Percentiles rank a stretch among this genome's conserved stretches.
These are phyloP conservation scores for Actinomortierella ambigua DNA, from an alignment of 371 early-diverging fungal genomes.

Conservation along the genomic window DNA sequence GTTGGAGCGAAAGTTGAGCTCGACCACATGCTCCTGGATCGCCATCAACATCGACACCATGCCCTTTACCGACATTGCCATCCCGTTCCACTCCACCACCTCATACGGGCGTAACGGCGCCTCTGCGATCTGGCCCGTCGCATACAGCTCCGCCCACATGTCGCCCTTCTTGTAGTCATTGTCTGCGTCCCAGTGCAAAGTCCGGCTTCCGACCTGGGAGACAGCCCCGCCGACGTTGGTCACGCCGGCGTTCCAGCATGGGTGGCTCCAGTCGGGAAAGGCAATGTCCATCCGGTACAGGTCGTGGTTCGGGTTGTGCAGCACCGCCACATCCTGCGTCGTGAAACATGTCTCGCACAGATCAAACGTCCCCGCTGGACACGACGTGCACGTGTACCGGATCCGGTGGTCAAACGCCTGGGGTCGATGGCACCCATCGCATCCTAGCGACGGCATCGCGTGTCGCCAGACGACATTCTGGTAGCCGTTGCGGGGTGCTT, in stretches of 20 bases:
- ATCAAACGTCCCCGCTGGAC: conserved; percentile 1
- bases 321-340: neutral
- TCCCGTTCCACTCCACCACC: conserved; percentile 1
- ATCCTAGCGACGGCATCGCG: conserved; percentile 1
- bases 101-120: neutral
- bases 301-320: conserved; percentile 5
- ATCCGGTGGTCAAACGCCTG: neutral
- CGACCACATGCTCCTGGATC: neutral
- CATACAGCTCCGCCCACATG: neutral
- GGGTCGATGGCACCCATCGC: conserved; percentile 1
- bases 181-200: neutral
- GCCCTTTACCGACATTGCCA: neutral
- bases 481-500: conserved; percentile 3
- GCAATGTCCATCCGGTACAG: conserved; percentile 4
- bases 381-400: conserved; percentile 3
- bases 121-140: neutral
- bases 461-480: conserved; percentile 1
- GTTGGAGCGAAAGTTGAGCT: neutral
- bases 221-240: neutral
- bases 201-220: neutral
- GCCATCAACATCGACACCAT: neutral
- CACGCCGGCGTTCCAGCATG: neutral
- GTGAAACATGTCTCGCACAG: neutral
- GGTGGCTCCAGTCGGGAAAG: conserved; percentile 4
- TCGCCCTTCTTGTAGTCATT: neutral